phyloP scores from a whole-genome alignment of 2,329 filamentous ascomycete species.

The Chrysoporthe austroafricana region DNA sequence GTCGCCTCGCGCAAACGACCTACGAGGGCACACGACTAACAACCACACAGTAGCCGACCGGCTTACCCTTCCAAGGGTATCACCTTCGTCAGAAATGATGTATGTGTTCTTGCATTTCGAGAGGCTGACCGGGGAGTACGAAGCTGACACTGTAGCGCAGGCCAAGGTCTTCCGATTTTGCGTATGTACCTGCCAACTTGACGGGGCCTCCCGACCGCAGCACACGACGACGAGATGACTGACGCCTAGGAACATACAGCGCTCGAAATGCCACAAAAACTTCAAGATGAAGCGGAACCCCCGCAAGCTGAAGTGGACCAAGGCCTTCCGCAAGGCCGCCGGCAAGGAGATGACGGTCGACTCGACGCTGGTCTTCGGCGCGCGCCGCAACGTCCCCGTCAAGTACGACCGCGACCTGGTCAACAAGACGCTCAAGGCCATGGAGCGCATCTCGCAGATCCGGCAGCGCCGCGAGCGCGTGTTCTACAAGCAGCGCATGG shows the following conservation, averaged over 20 bases:
- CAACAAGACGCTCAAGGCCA: constrained; percentile 84
- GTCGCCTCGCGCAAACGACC: constrained; percentile 7
- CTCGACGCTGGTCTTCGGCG: constrained; percentile 88
- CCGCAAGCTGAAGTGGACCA: constrained; percentile 92
- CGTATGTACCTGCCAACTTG: constrained; percentile 29
- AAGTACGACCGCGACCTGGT: constrained; percentile 96
- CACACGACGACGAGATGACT: neutral
- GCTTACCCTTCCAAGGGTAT: constrained; percentile 69
- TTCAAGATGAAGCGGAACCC: constrained; percentile 99
- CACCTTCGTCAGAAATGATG: constrained; percentile 70
- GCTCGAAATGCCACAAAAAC: constrained; percentile 67
- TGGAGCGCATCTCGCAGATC: constrained; percentile 89
- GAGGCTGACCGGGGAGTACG: neutral
- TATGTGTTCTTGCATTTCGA: neutral
- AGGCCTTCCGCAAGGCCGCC: constrained; percentile 81
- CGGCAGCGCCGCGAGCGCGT: constrained; percentile 79
- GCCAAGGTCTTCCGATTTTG: constrained; percentile 68
- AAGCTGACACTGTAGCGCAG: constrained; percentile 15
- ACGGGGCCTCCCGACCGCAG: neutral
- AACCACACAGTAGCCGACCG: constrained; percentile 50
- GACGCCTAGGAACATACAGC: constrained; percentile 32
- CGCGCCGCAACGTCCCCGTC: constrained; percentile 89
- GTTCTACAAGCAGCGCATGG: constrained; percentile 94
- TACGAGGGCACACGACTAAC: constrained; percentile 5
- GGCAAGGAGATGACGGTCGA: constrained; percentile 93